Evolutionary conservation across 2,329 filamentous ascomycete genomes (phyloP).

Genomic region (Drechslerella stenobrocha): DNA sequence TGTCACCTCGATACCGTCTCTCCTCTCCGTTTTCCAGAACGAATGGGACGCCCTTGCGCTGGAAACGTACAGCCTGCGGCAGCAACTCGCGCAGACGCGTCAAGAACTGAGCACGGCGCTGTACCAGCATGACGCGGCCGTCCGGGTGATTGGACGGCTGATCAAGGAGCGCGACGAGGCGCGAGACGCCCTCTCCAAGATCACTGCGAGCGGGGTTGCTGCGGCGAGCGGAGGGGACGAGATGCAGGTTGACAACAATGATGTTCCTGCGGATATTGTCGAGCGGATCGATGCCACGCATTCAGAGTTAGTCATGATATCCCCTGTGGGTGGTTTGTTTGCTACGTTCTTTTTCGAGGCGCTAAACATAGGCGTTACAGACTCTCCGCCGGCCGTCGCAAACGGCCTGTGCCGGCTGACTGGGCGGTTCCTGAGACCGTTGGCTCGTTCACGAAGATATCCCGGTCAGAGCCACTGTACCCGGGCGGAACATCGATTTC

Average conservation of each 20-base stretch:
- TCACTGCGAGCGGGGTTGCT: conserved; percentile 69
- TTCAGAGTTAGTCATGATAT: conserved; percentile 65
- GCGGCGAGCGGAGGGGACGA: conserved; percentile 67
- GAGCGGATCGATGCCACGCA: conserved; percentile 79
- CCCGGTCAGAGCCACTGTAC: conserved; percentile 64
- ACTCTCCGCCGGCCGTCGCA: conserved; percentile 84
- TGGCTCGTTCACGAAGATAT: conserved; percentile 62
- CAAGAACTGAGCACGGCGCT: conserved; percentile 92
- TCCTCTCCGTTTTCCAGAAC: conserved; percentile 93
- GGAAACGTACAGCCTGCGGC: conserved; percentile 86
- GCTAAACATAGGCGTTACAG: conserved; percentile 58
- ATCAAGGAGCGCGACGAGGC: conserved; percentile 92
- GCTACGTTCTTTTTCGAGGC: not conserved
- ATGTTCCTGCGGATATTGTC: conserved; percentile 71
- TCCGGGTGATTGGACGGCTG: conserved; percentile 87
- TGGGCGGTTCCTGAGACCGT: conserved; percentile 81
- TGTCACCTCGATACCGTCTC: conserved; percentile 91
- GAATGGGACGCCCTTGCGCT: conserved; percentile 95
- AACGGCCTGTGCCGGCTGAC: conserved; percentile 78
- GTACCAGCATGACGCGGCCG: conserved; percentile 97
- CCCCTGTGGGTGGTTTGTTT: not conserved
- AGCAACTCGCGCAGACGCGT: conserved; percentile 83
- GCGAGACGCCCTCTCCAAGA: conserved; percentile 80
- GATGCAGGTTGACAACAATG: conserved; percentile 87
- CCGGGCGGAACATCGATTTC: conserved; percentile 64